Evolutionary conservation across 2,329 filamentous ascomycete genomes (phyloP).

Genomic region (Epichloe uncinata): DNA sequence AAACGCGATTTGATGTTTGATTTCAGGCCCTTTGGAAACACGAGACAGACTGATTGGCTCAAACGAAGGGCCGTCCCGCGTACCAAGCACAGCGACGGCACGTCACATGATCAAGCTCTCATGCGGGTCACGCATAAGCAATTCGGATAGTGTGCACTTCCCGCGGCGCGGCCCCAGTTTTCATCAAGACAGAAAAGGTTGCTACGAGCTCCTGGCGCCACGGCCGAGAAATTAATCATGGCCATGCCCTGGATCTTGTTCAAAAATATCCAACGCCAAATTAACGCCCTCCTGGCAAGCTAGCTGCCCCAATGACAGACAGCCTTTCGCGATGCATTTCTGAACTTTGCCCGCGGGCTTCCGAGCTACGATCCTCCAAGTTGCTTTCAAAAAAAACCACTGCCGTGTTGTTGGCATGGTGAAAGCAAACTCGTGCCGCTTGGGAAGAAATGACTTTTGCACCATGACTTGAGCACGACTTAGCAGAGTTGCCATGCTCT

Average conservation of each 20-base stretch:
- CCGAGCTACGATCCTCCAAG: too few relatives aligned
- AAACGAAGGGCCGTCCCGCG: conserved; percentile 23
- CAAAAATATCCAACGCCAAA: neutral
- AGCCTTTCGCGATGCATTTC: neutral
- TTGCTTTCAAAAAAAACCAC: too few relatives aligned
- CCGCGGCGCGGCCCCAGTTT: conserved; percentile 17
- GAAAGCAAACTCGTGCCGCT: too few relatives aligned
- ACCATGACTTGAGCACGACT: too few relatives aligned
- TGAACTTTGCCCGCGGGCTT: neutral
- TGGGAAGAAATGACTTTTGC: too few relatives aligned
- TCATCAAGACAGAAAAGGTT: conserved; percentile 4
- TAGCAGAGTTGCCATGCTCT: too few relatives aligned
- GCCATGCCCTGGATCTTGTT: neutral
- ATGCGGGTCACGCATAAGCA: conserved; percentile 22
- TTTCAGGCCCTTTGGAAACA: neutral
- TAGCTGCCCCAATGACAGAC: neutral
- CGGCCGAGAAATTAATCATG: neutral
- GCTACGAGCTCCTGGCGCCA: neutral
- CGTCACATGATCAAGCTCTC: conserved; percentile 21
- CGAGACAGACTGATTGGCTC: conserved; percentile 12
- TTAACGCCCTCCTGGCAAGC: too few relatives aligned
- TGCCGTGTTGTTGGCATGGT: too few relatives aligned
- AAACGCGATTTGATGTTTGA: neutral
- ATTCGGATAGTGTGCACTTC: conserved; percentile 20
- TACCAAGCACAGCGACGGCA: conserved; percentile 20